Conservation (phyloP, 2,329 filamentous ascomycete genomes). For the Aspergillus sp. region DNA sequence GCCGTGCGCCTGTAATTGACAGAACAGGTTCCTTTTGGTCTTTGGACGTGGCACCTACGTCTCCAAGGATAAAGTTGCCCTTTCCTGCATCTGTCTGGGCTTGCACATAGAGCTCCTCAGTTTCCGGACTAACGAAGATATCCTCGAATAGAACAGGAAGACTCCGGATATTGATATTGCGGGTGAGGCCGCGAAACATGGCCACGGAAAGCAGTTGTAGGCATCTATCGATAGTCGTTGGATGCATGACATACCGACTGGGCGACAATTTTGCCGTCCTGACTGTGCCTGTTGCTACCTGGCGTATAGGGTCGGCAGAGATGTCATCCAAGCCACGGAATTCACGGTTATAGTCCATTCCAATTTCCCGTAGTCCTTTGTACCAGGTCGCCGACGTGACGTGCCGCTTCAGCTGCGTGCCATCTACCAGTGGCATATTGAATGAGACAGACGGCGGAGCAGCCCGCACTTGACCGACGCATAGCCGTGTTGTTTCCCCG, state of each 20-base stretch:
- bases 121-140: neutral
- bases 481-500: slow-evolving; percentile 9
- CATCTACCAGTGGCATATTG: too few species aligned
- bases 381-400: slow-evolving; percentile 8
- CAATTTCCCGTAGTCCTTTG: neutral
- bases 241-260: slow-evolving; percentile 14
- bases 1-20: neutral
- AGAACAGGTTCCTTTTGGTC: neutral
- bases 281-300: slow-evolving; percentile 1
- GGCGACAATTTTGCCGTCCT: neutral
- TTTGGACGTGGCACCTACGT: neutral
- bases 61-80: neutral
- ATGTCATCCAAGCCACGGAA: slow-evolving; percentile 16
- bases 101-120: neutral
- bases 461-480: slow-evolving; percentile 7
- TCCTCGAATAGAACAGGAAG: slow-evolving; percentile 8
- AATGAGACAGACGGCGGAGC: neutral
- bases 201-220: slow-evolving; percentile 16
- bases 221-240: slow-evolving; percentile 16
- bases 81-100: neutral
- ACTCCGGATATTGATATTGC: neutral
- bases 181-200: slow-evolving; percentile 5
- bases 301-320: slow-evolving; percentile 3
- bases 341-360: slow-evolving; percentile 10
- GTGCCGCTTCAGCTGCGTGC: neutral